phyloP scores from a whole-genome alignment of 441 rosid genomes.

The Isatis lusitanica region DNA sequence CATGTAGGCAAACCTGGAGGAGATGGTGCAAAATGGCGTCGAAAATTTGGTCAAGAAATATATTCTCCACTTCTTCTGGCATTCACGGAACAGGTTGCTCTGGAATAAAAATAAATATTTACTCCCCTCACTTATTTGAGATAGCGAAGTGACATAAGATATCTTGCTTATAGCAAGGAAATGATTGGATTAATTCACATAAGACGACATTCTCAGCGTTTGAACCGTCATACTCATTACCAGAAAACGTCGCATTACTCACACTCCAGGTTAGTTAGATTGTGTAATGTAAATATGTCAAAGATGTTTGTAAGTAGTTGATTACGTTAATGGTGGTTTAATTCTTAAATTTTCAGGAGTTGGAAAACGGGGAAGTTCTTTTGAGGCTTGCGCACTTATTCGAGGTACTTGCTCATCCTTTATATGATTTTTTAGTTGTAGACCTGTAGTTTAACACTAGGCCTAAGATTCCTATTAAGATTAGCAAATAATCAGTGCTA shows the following conservation, averaged over 20 bases:
- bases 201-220: slow-evolving; percentile 52
- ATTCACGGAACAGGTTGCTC: slow-evolving; percentile 65
- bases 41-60: slow-evolving; percentile 55
- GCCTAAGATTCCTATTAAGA: not conserved
- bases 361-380: slow-evolving; percentile 59
- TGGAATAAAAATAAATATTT: not conserved
- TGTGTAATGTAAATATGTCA: not conserved
- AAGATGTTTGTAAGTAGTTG: not conserved
- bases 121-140: not conserved
- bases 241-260: slow-evolving; percentile 56
- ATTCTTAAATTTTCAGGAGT: slow-evolving; percentile 45
- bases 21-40: slow-evolving; percentile 84
- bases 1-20: slow-evolving; percentile 66
- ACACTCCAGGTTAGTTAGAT: slow-evolving; percentile 57
- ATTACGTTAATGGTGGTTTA: not conserved
- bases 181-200: slow-evolving; percentile 50
- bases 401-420: slow-evolving; percentile 45
- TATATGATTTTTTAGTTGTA: slow-evolving; percentile 5
- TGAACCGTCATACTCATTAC: slow-evolving; percentile 63
- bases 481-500: slow-evolving; percentile 4
- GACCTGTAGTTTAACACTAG: not conserved
- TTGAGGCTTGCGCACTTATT: slow-evolving; percentile 72
- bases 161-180: slow-evolving; percentile 50
- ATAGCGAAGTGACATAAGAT: not conserved
- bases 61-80: slow-evolving; percentile 73